phyloP scores from a whole-genome alignment of 352 stramenopile species.

The Phytophthora agathidicida region DNA sequence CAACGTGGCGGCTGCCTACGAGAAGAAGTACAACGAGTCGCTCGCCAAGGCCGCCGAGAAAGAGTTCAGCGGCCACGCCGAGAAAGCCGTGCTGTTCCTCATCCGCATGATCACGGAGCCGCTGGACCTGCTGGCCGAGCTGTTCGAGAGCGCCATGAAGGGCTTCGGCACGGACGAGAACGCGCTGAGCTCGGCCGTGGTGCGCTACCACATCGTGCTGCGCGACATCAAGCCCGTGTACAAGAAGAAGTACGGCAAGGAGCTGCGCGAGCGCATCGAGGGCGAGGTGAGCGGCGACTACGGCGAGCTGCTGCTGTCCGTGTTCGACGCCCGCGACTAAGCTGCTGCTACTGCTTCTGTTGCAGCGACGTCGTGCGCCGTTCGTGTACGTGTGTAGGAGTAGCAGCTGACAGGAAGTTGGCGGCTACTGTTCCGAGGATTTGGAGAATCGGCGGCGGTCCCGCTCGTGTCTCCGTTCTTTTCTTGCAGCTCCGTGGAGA shows the following conservation, averaged over 20 bases:
- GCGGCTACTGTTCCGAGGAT: too few relatives aligned
- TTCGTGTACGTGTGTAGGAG: too few relatives aligned
- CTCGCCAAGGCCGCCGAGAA: slow-evolving; percentile 67
- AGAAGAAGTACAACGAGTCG: slow-evolving; percentile 74
- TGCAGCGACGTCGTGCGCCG: too few relatives aligned
- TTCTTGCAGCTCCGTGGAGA: slow-evolving; percentile 4
- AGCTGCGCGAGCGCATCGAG: slow-evolving; percentile 83
- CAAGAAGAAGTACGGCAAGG: slow-evolving; percentile 83
- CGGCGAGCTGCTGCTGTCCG: slow-evolving; percentile 65
- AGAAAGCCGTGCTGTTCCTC: slow-evolving; percentile 70
- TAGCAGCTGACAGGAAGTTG: too few relatives aligned
- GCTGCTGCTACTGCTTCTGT: background rate
- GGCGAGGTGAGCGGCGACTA: slow-evolving; percentile 78
- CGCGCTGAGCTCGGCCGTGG: slow-evolving; percentile 60
- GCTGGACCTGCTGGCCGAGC: slow-evolving; percentile 62
- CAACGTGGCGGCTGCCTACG: slow-evolving; percentile 61
- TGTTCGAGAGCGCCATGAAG: slow-evolving; percentile 78
- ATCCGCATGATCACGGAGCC: slow-evolving; percentile 72
- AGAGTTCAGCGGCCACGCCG: slow-evolving; percentile 64
- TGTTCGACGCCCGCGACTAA: slow-evolving; percentile 62
- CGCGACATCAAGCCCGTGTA: slow-evolving; percentile 83
- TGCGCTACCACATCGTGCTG: slow-evolving; percentile 86
- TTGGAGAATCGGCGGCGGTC: too few relatives aligned
- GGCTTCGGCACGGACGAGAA: slow-evolving; percentile 77
- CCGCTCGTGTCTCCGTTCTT: too few relatives aligned